These are phyloP conservation scores for Pseudogymnoascus sp. DNA, from an alignment of 2,329 filamentous ascomycete genomes.

Conservation along the genomic window DNA sequence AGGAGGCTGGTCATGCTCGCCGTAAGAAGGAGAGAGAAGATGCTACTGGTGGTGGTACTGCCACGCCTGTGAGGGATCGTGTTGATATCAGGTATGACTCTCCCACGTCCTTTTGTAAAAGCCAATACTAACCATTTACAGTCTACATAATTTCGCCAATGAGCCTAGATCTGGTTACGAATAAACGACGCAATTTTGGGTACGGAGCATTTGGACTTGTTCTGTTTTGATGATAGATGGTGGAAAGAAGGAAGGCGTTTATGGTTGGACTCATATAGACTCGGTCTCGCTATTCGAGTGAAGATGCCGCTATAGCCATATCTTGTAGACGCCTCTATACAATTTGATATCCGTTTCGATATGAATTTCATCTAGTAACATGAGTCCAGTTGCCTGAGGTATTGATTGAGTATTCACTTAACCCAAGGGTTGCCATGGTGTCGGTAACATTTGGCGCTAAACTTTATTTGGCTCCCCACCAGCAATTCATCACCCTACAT, in stretches of 20 bases:
- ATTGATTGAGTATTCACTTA: no score
- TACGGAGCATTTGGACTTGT: constrained; percentile 3
- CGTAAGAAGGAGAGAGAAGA: constrained; percentile 22
- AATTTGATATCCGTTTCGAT: constrained; percentile 1
- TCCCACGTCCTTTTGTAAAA: neutral
- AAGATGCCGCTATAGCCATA: constrained; percentile 6
- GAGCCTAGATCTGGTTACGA: constrained; percentile 23
- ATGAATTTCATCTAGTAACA: neutral
- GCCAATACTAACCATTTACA: constrained; percentile 10
- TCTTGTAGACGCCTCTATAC: constrained; percentile 3
- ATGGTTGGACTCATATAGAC: constrained; percentile 1
- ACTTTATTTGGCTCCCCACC: neutral
- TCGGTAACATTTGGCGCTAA: neutral
- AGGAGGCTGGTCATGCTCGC: constrained; percentile 14
- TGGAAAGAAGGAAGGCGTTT: constrained; percentile 5
- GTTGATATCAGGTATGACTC: constrained; percentile 27
- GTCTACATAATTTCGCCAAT: constrained; percentile 25
- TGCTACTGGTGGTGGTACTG: constrained; percentile 10
- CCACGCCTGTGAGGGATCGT: constrained; percentile 26
- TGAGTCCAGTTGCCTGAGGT: neutral
- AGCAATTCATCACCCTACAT: neutral
- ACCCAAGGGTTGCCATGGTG: neutral
- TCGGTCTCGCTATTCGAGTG: constrained; percentile 7
- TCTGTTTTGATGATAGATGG: constrained; percentile 8
- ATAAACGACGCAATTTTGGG: constrained; percentile 12